Evolutionary conservation across 2,329 filamentous ascomycete species (phyloP).

Genomic region (Colletotrichum sp.): DNA sequence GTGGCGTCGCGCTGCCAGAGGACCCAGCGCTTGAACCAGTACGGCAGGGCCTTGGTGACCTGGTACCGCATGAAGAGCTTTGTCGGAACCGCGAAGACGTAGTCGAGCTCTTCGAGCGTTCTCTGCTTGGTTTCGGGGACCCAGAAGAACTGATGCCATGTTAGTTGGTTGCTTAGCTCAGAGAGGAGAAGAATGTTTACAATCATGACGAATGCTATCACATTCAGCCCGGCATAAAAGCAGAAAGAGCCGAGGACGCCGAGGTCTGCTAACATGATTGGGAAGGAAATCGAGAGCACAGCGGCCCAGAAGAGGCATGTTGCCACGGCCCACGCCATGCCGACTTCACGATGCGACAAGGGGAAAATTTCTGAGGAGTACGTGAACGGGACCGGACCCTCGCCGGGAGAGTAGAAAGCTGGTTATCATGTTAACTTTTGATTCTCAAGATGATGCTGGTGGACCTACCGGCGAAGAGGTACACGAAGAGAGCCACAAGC

Average conservation of each 20-base stretch:
- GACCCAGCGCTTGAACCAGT: slow-evolving; percentile 33
- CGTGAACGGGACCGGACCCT: slow-evolving; percentile 64
- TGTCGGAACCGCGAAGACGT: slow-evolving; percentile 39
- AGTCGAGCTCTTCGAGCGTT: slow-evolving; percentile 52
- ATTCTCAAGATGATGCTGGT: background rate
- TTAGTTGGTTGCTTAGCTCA: background rate
- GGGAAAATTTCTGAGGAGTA: slow-evolving; percentile 65
- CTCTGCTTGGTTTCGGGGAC: slow-evolving; percentile 66
- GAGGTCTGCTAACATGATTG: slow-evolving; percentile 47
- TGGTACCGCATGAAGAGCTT: slow-evolving; percentile 36
- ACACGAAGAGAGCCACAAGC: slow-evolving; percentile 67
- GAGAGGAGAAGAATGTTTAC: background rate
- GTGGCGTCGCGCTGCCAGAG: slow-evolving; percentile 32
- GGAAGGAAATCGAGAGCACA: slow-evolving; percentile 56
- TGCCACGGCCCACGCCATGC: slow-evolving; percentile 68
- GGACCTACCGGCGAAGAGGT: slow-evolving; percentile 58
- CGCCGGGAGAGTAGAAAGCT: slow-evolving; percentile 66
- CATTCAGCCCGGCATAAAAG: slow-evolving; percentile 60
- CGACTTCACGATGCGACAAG: slow-evolving; percentile 66
- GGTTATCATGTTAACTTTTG: background rate
- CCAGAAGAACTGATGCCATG: slow-evolving; percentile 46
- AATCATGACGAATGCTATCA: slow-evolving; percentile 59
- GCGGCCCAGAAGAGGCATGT: slow-evolving; percentile 62
- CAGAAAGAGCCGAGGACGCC: slow-evolving; percentile 44
- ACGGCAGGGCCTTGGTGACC: slow-evolving; percentile 34